Conservation (phyloP, 2,329 filamentous ascomycete genomes). For the Cordyceps tenuipes region DNA sequence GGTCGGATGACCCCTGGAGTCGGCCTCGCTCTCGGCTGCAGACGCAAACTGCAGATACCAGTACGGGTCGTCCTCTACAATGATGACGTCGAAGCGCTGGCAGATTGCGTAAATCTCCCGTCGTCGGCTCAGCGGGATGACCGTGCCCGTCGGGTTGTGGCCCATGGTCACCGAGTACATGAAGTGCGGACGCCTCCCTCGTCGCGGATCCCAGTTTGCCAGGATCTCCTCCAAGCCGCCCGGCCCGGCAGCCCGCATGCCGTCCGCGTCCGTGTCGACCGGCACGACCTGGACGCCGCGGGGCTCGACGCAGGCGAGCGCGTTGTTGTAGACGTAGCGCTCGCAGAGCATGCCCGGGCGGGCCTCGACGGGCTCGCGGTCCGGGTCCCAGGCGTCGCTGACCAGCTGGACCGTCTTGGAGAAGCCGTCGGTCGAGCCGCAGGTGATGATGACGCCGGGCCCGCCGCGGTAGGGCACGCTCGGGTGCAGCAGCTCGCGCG, state of each 20-base stretch:
- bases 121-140: constrained; percentile 63
- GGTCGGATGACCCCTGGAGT: constrained; percentile 31
- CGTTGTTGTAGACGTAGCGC: constrained; percentile 72
- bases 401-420: constrained; percentile 69
- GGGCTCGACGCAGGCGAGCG: constrained; percentile 58
- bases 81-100: constrained; percentile 78
- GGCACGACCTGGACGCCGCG: constrained; percentile 65
- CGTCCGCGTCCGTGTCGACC: constrained; percentile 68
- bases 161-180: constrained; percentile 85
- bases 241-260: constrained; percentile 66
- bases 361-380: constrained; percentile 56
- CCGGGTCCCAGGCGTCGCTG: constrained; percentile 65
- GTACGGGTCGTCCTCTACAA: constrained; percentile 91
- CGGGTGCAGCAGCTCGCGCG: constrained; percentile 67
- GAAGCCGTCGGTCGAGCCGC: constrained; percentile 80
- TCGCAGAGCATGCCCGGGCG: constrained; percentile 74
- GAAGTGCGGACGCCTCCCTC: constrained; percentile 69
- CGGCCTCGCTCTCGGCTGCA: constrained; percentile 44
- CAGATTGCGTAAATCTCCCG: constrained; percentile 74
- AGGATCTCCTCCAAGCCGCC: constrained; percentile 72
- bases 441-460: constrained; percentile 69
- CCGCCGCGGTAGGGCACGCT: constrained; percentile 70
- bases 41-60: constrained; percentile 90
- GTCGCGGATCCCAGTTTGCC: constrained; percentile 68
- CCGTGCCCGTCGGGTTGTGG: constrained; percentile 78